phyloP scores from a whole-genome alignment of 805 yeast species.

The Saccharomycopsis sp. region DNA sequence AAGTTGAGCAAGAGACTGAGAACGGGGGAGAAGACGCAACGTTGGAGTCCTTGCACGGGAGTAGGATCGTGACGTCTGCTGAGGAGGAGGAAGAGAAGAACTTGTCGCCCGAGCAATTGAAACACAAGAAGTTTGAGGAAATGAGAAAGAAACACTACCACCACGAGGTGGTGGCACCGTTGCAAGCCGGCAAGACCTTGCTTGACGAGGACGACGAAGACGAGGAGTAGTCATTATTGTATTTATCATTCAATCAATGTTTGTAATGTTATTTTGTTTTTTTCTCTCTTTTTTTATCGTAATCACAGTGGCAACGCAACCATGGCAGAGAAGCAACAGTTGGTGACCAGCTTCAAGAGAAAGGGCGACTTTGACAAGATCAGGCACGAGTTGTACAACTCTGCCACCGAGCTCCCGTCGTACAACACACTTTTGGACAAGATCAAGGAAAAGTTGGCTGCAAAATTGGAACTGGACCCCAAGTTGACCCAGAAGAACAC shows the following conservation, averaged over 20 bases:
- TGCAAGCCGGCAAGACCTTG: slow-evolving; percentile 24
- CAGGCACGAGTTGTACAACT: slow-evolving; percentile 8
- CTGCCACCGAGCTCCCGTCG: neutral
- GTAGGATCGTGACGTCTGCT: slow-evolving; percentile 29
- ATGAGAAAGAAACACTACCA: slow-evolving; percentile 76
- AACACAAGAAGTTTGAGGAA: slow-evolving; percentile 63
- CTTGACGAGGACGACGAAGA: slow-evolving; percentile 25
- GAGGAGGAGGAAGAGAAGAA: slow-evolving; percentile 21
- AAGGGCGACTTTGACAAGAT: slow-evolving; percentile 17
- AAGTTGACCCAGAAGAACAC: slow-evolving; percentile 7
- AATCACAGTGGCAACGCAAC: too few relatives aligned
- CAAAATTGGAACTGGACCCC: slow-evolving; percentile 4
- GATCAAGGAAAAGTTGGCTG: slow-evolving; percentile 5
- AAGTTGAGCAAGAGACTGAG: too few relatives aligned
- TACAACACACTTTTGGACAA: slow-evolving; percentile 3
- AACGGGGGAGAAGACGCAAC: neutral
- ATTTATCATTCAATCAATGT: too few relatives aligned
- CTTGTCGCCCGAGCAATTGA: slow-evolving; percentile 31
- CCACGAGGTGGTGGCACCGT: slow-evolving; percentile 36
- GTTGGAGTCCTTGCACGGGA: slow-evolving; percentile 32
- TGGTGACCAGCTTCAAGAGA: slow-evolving; percentile 14
- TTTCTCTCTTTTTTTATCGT: too few relatives aligned
- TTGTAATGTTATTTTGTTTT: too few relatives aligned
- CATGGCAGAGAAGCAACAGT: slow-evolving; percentile 13
- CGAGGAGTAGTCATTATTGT: too few relatives aligned